Evolutionary conservation across 352 stramenopile genomes (phyloP), one percentile per base, ranked within the genome.

Genomic region (Thalassiosira hispida): DNA sequence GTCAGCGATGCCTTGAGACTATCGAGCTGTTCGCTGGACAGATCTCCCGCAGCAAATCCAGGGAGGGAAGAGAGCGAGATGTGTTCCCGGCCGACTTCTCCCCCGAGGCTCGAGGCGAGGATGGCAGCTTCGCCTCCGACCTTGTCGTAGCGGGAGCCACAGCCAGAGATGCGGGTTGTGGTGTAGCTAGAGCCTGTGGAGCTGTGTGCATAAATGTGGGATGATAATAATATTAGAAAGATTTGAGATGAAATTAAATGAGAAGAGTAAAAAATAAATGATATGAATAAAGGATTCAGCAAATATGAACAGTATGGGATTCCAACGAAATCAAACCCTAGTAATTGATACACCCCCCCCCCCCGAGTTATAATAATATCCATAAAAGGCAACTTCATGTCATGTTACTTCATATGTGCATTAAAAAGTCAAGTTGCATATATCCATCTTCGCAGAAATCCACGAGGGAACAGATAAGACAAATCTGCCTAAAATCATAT

Each of bases 91-190:
- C 73, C 74, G 14, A 61, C 63, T 12, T 2, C 14, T 5, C 73
- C 73, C 8, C 60, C 60, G 14, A 52, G 22, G n/a, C 23, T 14
- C 2, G 64, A 29, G 47, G 74, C 74, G 59, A 83, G 49, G 20
- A 77, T 44, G n/a, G 66, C 57, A 4, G 68, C 51, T 56, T 83
- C 74, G 42, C 74, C 74, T 47, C 74, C 74, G 9, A 74, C 29
- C 29, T 44, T 59, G 44, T 83, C 74, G 52, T 57, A 57, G 29
- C 74, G 74, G 12, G 74, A 83, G 16, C 74, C 74, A 0, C 49
- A 2, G 57, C 31, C 44, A 11, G 66, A 51, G 38, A 83, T 55
- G 29, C 74, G 74, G 22, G 70, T 66, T 23, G 74, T 77, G 63
- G 42, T 65, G 73, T 76, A 77, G 42, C 31, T 29, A 8, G 51